Percentiles rank a stretch among this genome's conserved stretches.
Evolutionary conservation across 2,329 filamentous ascomycete species (phyloP).

Genomic region (Pyricularia pennisetigena): DNA sequence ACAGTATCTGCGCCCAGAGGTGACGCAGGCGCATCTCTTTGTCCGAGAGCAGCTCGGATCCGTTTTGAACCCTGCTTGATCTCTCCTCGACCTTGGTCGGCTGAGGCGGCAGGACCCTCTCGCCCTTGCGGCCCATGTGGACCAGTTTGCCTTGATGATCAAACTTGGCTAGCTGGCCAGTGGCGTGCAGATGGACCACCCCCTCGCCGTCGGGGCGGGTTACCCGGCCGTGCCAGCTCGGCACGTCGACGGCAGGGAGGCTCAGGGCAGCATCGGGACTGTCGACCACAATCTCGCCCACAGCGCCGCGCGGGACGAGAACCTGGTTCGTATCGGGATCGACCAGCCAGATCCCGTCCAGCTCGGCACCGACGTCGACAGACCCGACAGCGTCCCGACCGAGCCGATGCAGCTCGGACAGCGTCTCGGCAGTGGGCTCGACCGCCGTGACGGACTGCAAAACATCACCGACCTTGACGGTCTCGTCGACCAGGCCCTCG

Average conservation of each 20-base stretch:
- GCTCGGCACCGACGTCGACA: constrained; percentile 22
- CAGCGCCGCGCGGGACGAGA: constrained; percentile 27
- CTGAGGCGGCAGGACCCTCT: constrained; percentile 3
- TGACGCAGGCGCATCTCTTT: constrained; percentile 14
- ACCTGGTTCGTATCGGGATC: constrained; percentile 23
- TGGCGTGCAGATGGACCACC: constrained; percentile 22
- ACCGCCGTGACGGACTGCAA: background rate
- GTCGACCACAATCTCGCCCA: constrained; percentile 34
- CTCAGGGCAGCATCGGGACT: background rate
- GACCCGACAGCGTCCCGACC: background rate
- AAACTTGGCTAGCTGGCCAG: constrained; percentile 29
- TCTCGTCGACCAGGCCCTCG: constrained; percentile 21
- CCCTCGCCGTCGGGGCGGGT: background rate
- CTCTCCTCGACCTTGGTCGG: background rate
- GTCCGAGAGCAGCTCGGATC: constrained; percentile 5
- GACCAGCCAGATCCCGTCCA: constrained; percentile 25
- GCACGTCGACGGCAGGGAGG: background rate
- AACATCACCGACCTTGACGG: constrained; percentile 17
- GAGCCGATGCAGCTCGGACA: background rate
- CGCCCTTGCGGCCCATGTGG: constrained; percentile 1
- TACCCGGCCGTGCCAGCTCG: background rate
- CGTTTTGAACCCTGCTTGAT: constrained; percentile 6
- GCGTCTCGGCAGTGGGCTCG: background rate
- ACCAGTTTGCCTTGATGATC: constrained; percentile 15
- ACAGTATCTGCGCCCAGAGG: constrained; percentile 26